These are phyloP conservation scores for Candida cerambycidarum DNA, from an alignment of 805 yeast species.

Conservation along the genomic window DNA sequence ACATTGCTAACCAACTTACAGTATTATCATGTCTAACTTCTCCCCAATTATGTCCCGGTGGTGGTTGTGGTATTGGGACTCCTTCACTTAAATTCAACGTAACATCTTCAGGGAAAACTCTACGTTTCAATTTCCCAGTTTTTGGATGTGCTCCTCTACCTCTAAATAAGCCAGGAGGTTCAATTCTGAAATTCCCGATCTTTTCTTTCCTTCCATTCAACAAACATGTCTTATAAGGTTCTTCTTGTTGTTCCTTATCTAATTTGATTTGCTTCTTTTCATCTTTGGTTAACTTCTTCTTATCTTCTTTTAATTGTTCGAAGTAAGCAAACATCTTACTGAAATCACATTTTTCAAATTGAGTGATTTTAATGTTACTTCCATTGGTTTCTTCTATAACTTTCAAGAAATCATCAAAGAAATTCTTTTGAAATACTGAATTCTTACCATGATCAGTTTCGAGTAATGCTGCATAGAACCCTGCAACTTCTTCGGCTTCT, in stretches of 20 bases:
- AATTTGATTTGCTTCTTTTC: slow-evolving; percentile 73
- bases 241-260: slow-evolving; percentile 76
- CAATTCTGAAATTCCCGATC: slow-evolving; percentile 91
- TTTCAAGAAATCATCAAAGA: slow-evolving; percentile 71
- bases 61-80: slow-evolving; percentile 75
- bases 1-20: slow-evolving; percentile 95
- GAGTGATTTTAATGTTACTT: slow-evolving; percentile 43
- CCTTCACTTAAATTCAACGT: slow-evolving; percentile 77
- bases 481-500: slow-evolving; percentile 95
- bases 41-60: slow-evolving; percentile 88
- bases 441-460: slow-evolving; percentile 88
- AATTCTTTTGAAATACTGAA: slow-evolving; percentile 82
- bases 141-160: slow-evolving; percentile 98
- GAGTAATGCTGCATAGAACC: slow-evolving; percentile 85
- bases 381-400: slow-evolving; percentile 75
- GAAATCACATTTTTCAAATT: slow-evolving; percentile 78
- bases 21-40: slow-evolving; percentile 84
- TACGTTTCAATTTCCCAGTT: slow-evolving; percentile 84
- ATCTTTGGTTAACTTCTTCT: slow-evolving; percentile 63
- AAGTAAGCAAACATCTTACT: slow-evolving; percentile 68
- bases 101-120: slow-evolving; percentile 88
- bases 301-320: slow-evolving; percentile 68
- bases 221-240: slow-evolving; percentile 73
- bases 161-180: slow-evolving; percentile 94
- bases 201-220: slow-evolving; percentile 87